A percentile compares a stretch with the other conserved stretches of the same genome.
Evolutionary conservation across 108 stramenopile genomes (phyloP).

Genomic region (Ochromonas danica): DNA sequence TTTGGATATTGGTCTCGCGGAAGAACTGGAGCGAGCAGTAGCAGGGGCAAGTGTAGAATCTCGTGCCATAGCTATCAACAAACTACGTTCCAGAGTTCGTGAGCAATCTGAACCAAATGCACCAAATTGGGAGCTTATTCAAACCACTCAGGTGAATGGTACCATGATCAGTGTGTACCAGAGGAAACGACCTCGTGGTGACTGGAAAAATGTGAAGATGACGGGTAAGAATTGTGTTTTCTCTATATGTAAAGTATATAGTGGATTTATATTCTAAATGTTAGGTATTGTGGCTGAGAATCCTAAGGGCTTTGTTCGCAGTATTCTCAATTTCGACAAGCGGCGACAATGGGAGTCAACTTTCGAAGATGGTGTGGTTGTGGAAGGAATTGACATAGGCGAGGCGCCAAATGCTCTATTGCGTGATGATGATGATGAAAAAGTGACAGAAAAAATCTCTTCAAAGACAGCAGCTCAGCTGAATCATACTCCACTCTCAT

Average conservation of each 20-base stretch:
- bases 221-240: no score
- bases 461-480: background rate
- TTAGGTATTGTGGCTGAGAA: slow-evolving; percentile 3
- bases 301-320: background rate
- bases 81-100: slow-evolving; percentile 26
- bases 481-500: background rate
- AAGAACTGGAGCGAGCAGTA: slow-evolving; percentile 32
- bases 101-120: slow-evolving; percentile 24
- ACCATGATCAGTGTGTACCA: background rate
- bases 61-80: slow-evolving; percentile 5
- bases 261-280: no score
- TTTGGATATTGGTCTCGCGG: slow-evolving; percentile 29
- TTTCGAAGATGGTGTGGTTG: slow-evolving; percentile 29
- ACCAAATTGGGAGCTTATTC: slow-evolving; percentile 26
- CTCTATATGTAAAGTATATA: no score
- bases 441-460: background rate
- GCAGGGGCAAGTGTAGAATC: slow-evolving; percentile 18
- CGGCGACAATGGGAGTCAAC: slow-evolving; percentile 30
- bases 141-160: slow-evolving; percentile 10
- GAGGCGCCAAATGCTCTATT: background rate
- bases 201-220: slow-evolving; percentile 36
- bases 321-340: slow-evolving; percentile 21
- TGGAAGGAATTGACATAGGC: slow-evolving; percentile 35
- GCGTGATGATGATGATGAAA: background rate
- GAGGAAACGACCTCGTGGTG: slow-evolving; percentile 19